Evolutionary conservation across 176 grass and related monocot genomes (phyloP), one percentile per base, ranked within the genome.

Genomic region (Elaeis guineensis): DNA sequence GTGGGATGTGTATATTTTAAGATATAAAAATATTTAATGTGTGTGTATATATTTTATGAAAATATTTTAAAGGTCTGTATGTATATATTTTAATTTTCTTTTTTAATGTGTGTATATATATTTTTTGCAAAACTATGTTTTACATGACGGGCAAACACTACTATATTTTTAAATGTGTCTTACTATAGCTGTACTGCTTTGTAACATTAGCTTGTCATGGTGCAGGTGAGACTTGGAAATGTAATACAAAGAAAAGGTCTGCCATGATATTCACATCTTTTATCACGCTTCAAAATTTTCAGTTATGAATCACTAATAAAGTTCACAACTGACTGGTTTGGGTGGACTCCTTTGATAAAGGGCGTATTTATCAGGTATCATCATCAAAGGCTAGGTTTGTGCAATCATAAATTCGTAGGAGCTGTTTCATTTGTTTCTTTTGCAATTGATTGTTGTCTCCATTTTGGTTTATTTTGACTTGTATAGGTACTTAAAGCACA

Each of bases 181-280:
- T 44, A 44, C 9, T 44, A 12, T 2, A 44, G 11, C 7, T 44
- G 9, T 44, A 44, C 35, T 2, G 35, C 70, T 60, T 1, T 52
- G 25, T 60, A 23, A 44, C 19, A 56, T 12, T 9, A 57, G 69
- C 7, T 75, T 69, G 50, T 25, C 66, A 44, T 75, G 19, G 50
- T 83, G 61, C 49, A 90, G 87, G 87, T 90, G 72, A 90, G 84
- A 65, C 75, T 79, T 77, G 87, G 87, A 79, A 90, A 90, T 72
- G 72, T 90, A 11, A 82, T 90, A 79, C 82, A 85, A 68, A 77
- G 79, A 79, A 85, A 44, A 90, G 72, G 87, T 86, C 49, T 90
- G 87, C 67, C n/a, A 0, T 79, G 66, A 24, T 64, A 66, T 72
- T 49, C 62, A 26, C 74, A 18, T 29, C 17, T 82, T 71, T 77